Base-by-base conservation (phyloP, 371 early-diverging fungal species). In the Mucor saturninus region DNA sequence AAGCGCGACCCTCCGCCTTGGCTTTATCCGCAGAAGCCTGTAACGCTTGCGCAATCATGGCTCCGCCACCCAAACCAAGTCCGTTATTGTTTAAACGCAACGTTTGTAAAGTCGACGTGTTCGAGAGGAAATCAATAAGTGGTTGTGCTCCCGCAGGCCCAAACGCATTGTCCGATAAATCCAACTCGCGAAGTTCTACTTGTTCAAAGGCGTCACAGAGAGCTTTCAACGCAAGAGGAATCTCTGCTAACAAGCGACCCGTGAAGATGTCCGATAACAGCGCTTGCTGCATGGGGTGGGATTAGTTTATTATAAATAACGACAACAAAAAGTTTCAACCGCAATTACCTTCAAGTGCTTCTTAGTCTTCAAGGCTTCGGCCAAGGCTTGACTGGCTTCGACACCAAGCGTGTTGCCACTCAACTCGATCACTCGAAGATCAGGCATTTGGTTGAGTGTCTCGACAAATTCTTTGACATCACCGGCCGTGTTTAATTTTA, bases 151-250 rank as follows among this genome's bases (percentile, higher is more conserved):
- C 98, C 53, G 91, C 89, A 15, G 97, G 98, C 3, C 98, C 98
- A 78, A 98, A 98, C 3, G 98, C 98, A 66, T 98, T 98, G 76
- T 98, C 98, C n/a, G 92, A 92, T 39, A 97, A 72, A 78, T 97
- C 91, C 48, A 98, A 81, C 64, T 91, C 91, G 26, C 86, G 71
- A 37, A 98, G 84, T 48, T 85, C 69, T 26, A 86, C 83, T 62
- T 93, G 88, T 56, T 84, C 83, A 56, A 97, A 80, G 1, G 95
- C 94, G 61, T 91, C 92, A 54, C 92, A 91, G 29, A 98, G 75
- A 15, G 92, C 91, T 42, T 89, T 89, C 40, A 98, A 75, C 39
- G 91, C 89, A 40, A 80, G 80, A 49, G 95, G 95, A 61, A 98
- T 94, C 76, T 97, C 97, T 52, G 89, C 85, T 73, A 89, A 84